A percentile compares a stretch with the other conserved stretches of the same genome.
These are phyloP conservation scores for Barnettozyma salicaria DNA, from an alignment of 805 yeast genomes.

Conservation along the genomic window DNA sequence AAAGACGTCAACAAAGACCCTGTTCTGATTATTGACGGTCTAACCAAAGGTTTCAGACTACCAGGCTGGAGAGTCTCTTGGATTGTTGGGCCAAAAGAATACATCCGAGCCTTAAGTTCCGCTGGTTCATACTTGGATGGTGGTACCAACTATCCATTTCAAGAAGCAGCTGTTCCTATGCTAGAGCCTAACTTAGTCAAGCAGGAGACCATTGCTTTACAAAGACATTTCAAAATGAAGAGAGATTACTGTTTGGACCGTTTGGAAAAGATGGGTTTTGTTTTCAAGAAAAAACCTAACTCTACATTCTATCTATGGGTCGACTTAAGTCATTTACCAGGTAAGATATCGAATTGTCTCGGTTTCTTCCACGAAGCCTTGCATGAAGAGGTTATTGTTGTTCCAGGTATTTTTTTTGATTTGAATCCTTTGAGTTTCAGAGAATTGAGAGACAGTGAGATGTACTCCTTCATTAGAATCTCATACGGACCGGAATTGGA, in stretches of 20 bases:
- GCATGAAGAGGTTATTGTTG: constrained; percentile 53
- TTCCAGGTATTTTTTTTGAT: constrained; percentile 59
- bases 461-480: constrained; percentile 53
- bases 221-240: constrained; percentile 49
- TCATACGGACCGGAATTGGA: constrained; percentile 56
- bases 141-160: constrained; percentile 57
- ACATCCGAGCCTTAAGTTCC: constrained; percentile 46
- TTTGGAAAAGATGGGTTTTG: constrained; percentile 47
- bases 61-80: constrained; percentile 65
- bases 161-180: constrained; percentile 51
- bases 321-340: constrained; percentile 48
- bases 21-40: constrained; percentile 52
- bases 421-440: constrained; percentile 46
- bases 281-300: constrained; percentile 44
- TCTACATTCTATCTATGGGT: constrained; percentile 58
- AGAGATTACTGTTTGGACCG: constrained; percentile 49
- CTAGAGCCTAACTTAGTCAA: constrained; percentile 45
- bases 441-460: constrained; percentile 47
- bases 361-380: constrained; percentile 61
- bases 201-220: constrained; percentile 51
- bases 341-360: constrained; percentile 48
- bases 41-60: constrained; percentile 54
- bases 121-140: constrained; percentile 60
- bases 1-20: constrained; percentile 54
- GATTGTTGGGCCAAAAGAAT: constrained; percentile 58